phyloP scores from a whole-genome alignment of 169 alveolate genomes.

The Plasmodium knowlesi region DNA sequence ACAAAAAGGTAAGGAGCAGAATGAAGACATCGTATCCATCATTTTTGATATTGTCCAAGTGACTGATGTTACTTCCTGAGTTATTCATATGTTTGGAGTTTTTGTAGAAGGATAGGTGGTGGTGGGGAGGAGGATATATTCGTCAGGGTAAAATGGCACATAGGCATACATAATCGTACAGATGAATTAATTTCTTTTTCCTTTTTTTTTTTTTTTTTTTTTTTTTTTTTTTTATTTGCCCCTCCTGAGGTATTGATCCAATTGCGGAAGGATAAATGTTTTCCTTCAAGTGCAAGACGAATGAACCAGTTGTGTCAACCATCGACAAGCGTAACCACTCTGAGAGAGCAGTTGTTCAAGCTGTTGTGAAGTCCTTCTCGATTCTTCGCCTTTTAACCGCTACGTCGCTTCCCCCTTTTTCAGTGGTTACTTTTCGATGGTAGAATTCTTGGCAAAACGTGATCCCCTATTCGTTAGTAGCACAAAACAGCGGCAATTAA shows the following conservation, averaged over 20 bases:
- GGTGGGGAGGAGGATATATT: background rate
- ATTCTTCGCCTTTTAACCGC: background rate
- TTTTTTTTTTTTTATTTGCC: background rate
- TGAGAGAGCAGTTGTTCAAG: background rate
- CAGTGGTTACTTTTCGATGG: background rate
- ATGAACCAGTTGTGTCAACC: background rate
- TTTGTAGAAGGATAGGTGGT: background rate
- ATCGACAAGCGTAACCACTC: background rate
- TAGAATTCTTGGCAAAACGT: background rate
- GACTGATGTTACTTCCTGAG: background rate
- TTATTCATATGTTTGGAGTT: conserved; percentile 2
- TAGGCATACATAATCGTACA: background rate
- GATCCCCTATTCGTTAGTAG: background rate
- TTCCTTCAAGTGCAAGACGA: background rate
- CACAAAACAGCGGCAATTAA: background rate
- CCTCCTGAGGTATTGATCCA: background rate
- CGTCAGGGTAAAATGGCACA: background rate
- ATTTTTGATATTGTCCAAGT: background rate
- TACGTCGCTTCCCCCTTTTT: background rate
- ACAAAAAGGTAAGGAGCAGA: conserved; percentile 23
- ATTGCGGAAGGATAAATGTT: background rate
- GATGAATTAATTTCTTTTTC: background rate
- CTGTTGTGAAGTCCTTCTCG: background rate
- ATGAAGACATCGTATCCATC: background rate
- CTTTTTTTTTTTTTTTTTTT: no score